These are phyloP conservation scores for Onygenales sp. DNA, from an alignment of 2,329 filamentous ascomycete species.

Conservation along the genomic window DNA sequence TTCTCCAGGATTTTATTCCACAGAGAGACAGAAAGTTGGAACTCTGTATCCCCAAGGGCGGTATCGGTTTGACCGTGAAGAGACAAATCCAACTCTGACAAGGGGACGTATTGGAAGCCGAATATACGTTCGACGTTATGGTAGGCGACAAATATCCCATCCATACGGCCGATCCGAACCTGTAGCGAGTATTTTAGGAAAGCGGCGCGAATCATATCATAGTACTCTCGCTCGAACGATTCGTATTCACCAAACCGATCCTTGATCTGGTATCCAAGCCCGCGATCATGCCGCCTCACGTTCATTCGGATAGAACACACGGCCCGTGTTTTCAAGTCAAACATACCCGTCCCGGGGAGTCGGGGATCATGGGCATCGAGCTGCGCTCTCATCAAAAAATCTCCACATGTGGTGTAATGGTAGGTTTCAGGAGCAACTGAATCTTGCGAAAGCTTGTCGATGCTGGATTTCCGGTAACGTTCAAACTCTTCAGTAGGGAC, in stretches of 20 bases:
- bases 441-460: slow-evolving; percentile 55
- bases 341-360: slow-evolving; percentile 84
- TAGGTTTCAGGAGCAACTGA: slow-evolving; percentile 68
- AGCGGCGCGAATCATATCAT: slow-evolving; percentile 88
- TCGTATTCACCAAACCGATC: slow-evolving; percentile 67
- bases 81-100: slow-evolving; percentile 79
- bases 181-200: slow-evolving; percentile 96
- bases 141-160: slow-evolving; percentile 93
- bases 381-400: slow-evolving; percentile 92
- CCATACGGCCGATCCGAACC: slow-evolving; percentile 95
- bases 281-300: slow-evolving; percentile 58
- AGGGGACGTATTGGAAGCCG: slow-evolving; percentile 87
- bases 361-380: slow-evolving; percentile 81
- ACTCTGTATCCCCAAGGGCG: slow-evolving; percentile 69
- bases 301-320: slow-evolving; percentile 91
- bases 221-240: slow-evolving; percentile 92
- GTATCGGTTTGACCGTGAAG: slow-evolving; percentile 68
- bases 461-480: slow-evolving; percentile 62
- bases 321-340: slow-evolving; percentile 90
- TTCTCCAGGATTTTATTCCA: slow-evolving; percentile 71
- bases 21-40: slow-evolving; percentile 67
- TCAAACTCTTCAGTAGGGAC: slow-evolving; percentile 75
- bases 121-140: slow-evolving; percentile 95
- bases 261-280: slow-evolving; percentile 79
- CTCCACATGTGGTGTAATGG: slow-evolving; percentile 76